phyloP scores from a whole-genome alignment of 768 basidiomycete species.

The Suillus placidus region DNA sequence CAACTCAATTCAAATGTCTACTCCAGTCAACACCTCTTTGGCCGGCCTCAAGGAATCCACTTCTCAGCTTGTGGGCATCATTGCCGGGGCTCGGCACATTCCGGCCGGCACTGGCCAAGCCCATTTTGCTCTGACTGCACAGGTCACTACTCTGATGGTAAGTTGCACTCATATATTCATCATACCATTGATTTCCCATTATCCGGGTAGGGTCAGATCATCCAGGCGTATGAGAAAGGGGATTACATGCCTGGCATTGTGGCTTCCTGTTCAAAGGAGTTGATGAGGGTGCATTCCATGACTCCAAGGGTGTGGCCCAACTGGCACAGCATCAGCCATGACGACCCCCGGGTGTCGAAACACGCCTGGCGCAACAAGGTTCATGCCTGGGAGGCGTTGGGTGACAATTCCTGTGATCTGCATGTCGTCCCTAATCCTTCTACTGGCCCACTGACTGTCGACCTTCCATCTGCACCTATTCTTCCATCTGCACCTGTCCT shows the following conservation, averaged over 20 bases:
- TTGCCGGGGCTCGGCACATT: not conserved
- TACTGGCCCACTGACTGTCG: not conserved
- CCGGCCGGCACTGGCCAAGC: too few species aligned
- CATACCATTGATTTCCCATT: too few species aligned
- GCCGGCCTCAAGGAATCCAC: too few species aligned
- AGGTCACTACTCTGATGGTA: not conserved
- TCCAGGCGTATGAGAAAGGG: too few species aligned
- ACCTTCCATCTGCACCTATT: too few species aligned
- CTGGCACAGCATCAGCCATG: not conserved
- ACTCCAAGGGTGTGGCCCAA: not conserved
- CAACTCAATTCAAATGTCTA: not conserved
- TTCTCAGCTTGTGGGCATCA: too few species aligned
- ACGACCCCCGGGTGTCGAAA: not conserved
- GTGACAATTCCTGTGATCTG: not conserved
- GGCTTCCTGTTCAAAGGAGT: not conserved
- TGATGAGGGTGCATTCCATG: not conserved
- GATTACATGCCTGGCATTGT: not conserved
- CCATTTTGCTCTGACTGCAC: too few species aligned
- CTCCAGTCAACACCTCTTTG: too few species aligned
- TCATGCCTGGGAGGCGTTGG: not conserved
- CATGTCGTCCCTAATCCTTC: too few species aligned
- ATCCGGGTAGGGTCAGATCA: not conserved
- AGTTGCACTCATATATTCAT: too few species aligned
- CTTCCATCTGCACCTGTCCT: too few species aligned
- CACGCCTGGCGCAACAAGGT: not conserved